Percentiles rank a stretch among this genome's conserved stretches.
These are phyloP conservation scores for Globisporangium canariense DNA, from an alignment of 352 stramenopile genomes.

Conservation along the genomic window DNA sequence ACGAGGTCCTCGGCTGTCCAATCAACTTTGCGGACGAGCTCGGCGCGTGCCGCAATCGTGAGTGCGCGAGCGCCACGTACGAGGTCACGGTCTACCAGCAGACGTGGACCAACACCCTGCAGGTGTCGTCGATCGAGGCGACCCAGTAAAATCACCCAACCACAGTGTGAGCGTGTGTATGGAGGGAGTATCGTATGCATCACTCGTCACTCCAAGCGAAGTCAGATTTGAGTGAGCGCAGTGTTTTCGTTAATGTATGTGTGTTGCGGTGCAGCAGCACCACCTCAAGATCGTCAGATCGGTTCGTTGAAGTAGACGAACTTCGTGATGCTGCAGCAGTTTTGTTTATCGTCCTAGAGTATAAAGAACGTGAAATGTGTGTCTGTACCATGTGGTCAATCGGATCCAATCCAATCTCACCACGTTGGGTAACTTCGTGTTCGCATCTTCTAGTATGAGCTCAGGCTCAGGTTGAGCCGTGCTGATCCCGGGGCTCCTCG, in stretches of 20 bases:
- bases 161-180: background rate
- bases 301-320: background rate
- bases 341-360: background rate
- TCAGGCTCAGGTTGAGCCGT: too few relatives aligned
- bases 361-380: too few relatives aligned
- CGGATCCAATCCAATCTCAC: too few relatives aligned
- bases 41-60: constrained; percentile 36
- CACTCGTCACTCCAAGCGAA: background rate
- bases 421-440: too few relatives aligned
- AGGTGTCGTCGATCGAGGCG: constrained; percentile 34
- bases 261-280: background rate
- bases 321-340: background rate
- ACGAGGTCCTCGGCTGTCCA: constrained; percentile 44
- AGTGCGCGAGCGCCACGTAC: constrained; percentile 33
- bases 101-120: constrained; percentile 34
- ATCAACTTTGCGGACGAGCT: constrained; percentile 32
- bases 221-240: background rate
- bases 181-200: background rate
- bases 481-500: too few relatives aligned
- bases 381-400: too few relatives aligned
- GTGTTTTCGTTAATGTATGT: background rate
- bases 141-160: constrained; percentile 16
- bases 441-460: too few relatives aligned
- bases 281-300: background rate
- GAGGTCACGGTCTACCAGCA: constrained; percentile 37